These are phyloP conservation scores for Lasiodiplodia theobromae DNA, from an alignment of 2,329 filamentous ascomycete genomes.

Conservation along the genomic window DNA sequence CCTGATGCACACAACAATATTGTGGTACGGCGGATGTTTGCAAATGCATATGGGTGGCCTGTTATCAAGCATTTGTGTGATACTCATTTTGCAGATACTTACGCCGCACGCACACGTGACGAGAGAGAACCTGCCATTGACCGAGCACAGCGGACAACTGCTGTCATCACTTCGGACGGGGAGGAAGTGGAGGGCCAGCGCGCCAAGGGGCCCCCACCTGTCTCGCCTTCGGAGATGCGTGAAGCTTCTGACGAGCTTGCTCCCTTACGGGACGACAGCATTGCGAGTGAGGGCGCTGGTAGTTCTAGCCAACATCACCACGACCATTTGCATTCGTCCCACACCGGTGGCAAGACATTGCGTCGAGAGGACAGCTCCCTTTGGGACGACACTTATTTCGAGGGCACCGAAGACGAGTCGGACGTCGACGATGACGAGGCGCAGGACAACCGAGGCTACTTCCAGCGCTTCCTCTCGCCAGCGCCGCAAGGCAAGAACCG, in stretches of 20 bases:
- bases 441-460: slow-evolving; percentile 37
- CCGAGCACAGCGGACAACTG: slow-evolving; percentile 67
- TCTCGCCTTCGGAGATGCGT: slow-evolving; percentile 56
- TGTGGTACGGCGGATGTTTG: slow-evolving; percentile 93
- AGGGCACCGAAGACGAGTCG: slow-evolving; percentile 53
- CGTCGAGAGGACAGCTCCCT: slow-evolving; percentile 49
- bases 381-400: slow-evolving; percentile 60
- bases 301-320: neutral
- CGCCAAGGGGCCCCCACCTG: slow-evolving; percentile 45
- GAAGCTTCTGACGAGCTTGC: slow-evolving; percentile 54
- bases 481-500: slow-evolving; percentile 39
- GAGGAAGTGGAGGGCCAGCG: slow-evolving; percentile 65
- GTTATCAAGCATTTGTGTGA: slow-evolving; percentile 95
- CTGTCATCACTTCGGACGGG: slow-evolving; percentile 67
- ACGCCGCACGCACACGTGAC: slow-evolving; percentile 69
- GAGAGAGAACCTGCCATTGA: slow-evolving; percentile 72
- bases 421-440: slow-evolving; percentile 46
- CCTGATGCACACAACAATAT: slow-evolving; percentile 99
- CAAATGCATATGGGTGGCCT: slow-evolving; percentile 97
- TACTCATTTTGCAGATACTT: slow-evolving; percentile 86
- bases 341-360: neutral
- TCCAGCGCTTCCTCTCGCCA: slow-evolving; percentile 45
- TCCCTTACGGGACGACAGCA: slow-evolving; percentile 40
- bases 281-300: slow-evolving; percentile 30
- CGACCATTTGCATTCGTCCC: slow-evolving; percentile 12